These are phyloP conservation scores for Miamiensis avidus DNA, from an alignment of 169 alveolate genomes.

Conservation along the genomic window DNA sequence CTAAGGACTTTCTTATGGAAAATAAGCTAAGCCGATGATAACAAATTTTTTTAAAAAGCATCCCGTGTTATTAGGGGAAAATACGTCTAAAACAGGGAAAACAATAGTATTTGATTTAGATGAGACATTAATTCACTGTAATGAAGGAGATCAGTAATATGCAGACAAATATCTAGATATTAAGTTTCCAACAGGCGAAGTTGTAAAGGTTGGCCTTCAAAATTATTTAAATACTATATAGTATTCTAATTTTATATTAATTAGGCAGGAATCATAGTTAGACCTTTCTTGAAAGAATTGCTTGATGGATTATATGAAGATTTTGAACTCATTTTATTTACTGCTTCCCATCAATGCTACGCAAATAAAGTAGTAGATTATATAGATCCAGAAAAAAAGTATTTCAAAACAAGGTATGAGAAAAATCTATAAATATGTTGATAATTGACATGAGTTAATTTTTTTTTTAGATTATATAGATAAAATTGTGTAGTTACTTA, in stretches of 20 bases:
- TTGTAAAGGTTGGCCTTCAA: neutral
- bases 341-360: conserved; percentile 49
- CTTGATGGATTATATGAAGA: conserved; percentile 45
- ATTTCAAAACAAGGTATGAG: neutral
- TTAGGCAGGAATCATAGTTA: conserved; percentile 5
- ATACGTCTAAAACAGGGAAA: conserved; percentile 8
- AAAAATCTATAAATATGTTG: neutral
- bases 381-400: conserved; percentile 20
- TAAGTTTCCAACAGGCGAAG: conserved; percentile 19
- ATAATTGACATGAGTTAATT: too few relatives aligned
- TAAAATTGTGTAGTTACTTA: neutral
- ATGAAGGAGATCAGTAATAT: conserved; percentile 11
- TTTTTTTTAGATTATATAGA: neutral
- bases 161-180: conserved; percentile 10
- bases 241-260: too few relatives aligned
- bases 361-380: conserved; percentile 33
- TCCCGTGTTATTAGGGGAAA: neutral
- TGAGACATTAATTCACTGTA: conserved; percentile 69
- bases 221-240: too few relatives aligned
- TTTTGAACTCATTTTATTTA: conserved; percentile 54
- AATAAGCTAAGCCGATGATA: neutral
- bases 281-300: conserved; percentile 59
- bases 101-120: conserved; percentile 63
- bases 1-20: neutral
- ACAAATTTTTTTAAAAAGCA: neutral